Evolutionary conservation across 2,329 filamentous ascomycete genomes (phyloP), one percentile per base, ranked within the genome.

Genomic region (Phialocephala subalpina): DNA sequence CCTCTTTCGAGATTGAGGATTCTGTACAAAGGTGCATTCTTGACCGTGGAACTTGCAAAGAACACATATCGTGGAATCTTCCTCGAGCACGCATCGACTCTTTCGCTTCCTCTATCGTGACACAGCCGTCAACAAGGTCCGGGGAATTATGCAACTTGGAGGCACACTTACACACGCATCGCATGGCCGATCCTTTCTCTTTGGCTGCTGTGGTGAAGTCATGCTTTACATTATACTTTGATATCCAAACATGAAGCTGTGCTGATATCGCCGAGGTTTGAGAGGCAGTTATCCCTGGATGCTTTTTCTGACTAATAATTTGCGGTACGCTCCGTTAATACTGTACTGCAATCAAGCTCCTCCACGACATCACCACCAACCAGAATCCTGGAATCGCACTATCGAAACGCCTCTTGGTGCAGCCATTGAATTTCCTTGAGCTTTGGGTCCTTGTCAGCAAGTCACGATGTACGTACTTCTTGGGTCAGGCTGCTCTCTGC

Each of bases 1-100:
- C 76, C 92, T 86, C 82, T 95, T 95, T 72, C 92, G 86, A 67
- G 90, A 88, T 75, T 89, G 87, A 35, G 92, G 92, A 77, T 90
- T 92, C 70, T 90, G 88, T 58, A 89, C 82, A 75, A 94, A 88
- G 57, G 92, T 94, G 79, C 92, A 95, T 74, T 92, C 89, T 75
- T 92, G 86, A 74, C 89, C 90, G 78, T 90, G 89, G 76, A 89
- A 88, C 76, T 92, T 90, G 80, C 92, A 96, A 65, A 92, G 84
- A 67, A 92, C 85, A 78, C 92, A 96, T 72, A 86, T 82, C 35
- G 85, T 83, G 70, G 91, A 87, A 69, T 90, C 90, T 75, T 94
- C 91, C 75, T 93, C 90, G 71, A 92, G 85, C 66, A 92, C 87
- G 80, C 92, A 95, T 78, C 90, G 68, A 58, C 69, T 72, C 64